phyloP scores from a whole-genome alignment of 2,329 filamentous ascomycete genomes.

The Aplosporella prunicola region DNA sequence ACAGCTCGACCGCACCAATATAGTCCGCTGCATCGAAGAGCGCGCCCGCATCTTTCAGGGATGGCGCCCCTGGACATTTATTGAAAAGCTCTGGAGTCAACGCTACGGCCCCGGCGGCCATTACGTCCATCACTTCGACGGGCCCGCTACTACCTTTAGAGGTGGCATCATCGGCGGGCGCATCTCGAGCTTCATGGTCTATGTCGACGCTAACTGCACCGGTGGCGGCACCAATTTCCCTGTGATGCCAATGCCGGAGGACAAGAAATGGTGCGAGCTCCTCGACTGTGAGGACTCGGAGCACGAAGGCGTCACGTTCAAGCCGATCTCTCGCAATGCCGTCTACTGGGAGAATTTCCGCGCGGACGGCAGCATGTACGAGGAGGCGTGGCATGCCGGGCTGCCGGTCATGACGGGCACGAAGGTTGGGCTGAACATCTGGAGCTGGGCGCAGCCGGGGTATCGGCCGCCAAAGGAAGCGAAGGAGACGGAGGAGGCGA shows the following conservation, averaged over 20 bases:
- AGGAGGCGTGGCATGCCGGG: constrained; percentile 53
- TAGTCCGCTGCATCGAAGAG: constrained; percentile 49
- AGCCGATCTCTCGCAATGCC: constrained; percentile 48
- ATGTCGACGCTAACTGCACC: constrained; percentile 40
- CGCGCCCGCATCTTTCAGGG: constrained; percentile 51
- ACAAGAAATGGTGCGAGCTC: constrained; percentile 46
- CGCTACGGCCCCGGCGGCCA: constrained; percentile 49
- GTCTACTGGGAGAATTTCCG: constrained; percentile 55
- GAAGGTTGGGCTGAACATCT: constrained; percentile 56
- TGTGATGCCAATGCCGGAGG: constrained; percentile 35
- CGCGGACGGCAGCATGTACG: constrained; percentile 45
- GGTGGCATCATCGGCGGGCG: constrained; percentile 27
- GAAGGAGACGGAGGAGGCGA: not conserved
- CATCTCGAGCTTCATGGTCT: constrained; percentile 54
- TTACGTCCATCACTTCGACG: constrained; percentile 51
- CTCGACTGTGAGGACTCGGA: constrained; percentile 40
- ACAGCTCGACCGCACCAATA: constrained; percentile 28
- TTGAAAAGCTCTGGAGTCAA: constrained; percentile 53
- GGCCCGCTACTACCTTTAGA: constrained; percentile 2
- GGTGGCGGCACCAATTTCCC: constrained; percentile 56
- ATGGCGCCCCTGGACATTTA: constrained; percentile 48
- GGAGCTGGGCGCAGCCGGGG: constrained; percentile 49
- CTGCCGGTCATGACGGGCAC: constrained; percentile 46
- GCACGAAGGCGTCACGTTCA: constrained; percentile 46
- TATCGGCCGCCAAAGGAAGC: constrained; percentile 2